Evolutionary conservation across 345 rosid species (phyloP).

Genomic region (Gossypium anomalum): DNA sequence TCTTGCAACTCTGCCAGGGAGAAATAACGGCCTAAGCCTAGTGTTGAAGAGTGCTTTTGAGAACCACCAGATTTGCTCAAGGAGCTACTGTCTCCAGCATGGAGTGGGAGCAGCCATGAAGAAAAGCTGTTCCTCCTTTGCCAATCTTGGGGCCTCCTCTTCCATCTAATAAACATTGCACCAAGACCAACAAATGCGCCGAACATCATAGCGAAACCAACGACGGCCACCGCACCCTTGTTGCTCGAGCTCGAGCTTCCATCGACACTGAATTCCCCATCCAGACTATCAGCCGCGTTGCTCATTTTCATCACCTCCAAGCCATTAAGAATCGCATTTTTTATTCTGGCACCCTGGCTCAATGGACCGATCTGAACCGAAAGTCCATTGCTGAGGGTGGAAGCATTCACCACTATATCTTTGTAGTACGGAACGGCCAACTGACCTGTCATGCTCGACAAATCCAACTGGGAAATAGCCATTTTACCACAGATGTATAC

Average conservation of each 20-base stretch:
- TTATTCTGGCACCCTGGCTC: conserved; percentile 45
- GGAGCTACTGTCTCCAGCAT: conserved; percentile 63
- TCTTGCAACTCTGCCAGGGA: conserved; percentile 68
- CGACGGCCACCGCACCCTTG: conserved; percentile 55
- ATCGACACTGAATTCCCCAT: conserved; percentile 71
- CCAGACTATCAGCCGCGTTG: conserved; percentile 62
- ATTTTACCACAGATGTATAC: conserved; percentile 60
- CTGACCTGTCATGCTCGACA: conserved; percentile 41
- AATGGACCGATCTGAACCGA: conserved; percentile 58
- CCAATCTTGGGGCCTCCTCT: conserved; percentile 83
- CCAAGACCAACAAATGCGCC: conserved; percentile 82
- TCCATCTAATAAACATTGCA: conserved; percentile 78
- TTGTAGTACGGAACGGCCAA: conserved; percentile 57
- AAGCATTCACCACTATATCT: conserved; percentile 62
- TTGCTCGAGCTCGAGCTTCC: conserved; percentile 33
- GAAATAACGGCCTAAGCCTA: conserved; percentile 67
- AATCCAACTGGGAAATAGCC: conserved; percentile 64
- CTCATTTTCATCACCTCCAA: conserved; percentile 76
- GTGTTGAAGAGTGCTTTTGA: conserved; percentile 51
- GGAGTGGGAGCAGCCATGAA: conserved; percentile 77
- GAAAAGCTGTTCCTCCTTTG: conserved; percentile 74
- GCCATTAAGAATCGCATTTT: conserved; percentile 66
- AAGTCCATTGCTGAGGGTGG: conserved; percentile 40
- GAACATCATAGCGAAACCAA: conserved; percentile 85
- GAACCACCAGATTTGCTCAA: conserved; percentile 59